Evolutionary conservation across 192 early-diverging fungal species (phyloP), one percentile per base, ranked within the genome.

Genomic region (Entophlyctis luteolus): DNA sequence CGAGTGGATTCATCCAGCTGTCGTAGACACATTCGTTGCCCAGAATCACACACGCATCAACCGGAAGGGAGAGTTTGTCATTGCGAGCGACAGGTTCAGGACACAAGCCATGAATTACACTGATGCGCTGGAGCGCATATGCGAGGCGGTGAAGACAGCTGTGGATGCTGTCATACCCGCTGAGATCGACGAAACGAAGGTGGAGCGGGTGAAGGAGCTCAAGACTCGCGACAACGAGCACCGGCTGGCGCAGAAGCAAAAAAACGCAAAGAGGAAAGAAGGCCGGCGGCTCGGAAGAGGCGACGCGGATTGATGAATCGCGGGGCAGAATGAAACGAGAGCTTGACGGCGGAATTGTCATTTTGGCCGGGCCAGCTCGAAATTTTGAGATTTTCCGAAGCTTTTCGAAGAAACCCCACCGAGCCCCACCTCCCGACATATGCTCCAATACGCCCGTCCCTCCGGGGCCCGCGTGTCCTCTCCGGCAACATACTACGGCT

Each of bases 151-250:
- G 2, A 4, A 31, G 14, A 55, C 49, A 29, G 60, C 74, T n/a
- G 49, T 31, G 14, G 35, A 50, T 16, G 45, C 38, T 2, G 37
- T 46, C 22, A 62, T 75, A 22, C 68, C 68, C 2, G 56, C 29
- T 27, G 74, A 72, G 35, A 25, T 71, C 20, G 42, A 53, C 50
- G 54, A 36, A 49, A 70, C 72, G 23, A 72, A 67, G 25, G 42
- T 58, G 5, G 62, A 73, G 29, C 36, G 71, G 22, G 73, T 75
- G 18, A 42, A 73, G n/a, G 62, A 67, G 38, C 37, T 66, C 70
- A n/a, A n/a, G n/a, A n/a, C n/a, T n/a, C n/a, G n/a, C n/a, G n/a
- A n/a, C n/a, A n/a, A n/a, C n/a, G n/a, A n/a, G n/a, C n/a, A n/a
- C n/a, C n/a, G n/a, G n/a, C n/a, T n/a, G n/a, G n/a, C n/a, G n/a